These are phyloP conservation scores for Lactifluus hygrophoroides DNA, from an alignment of 768 basidiomycete genomes.

Conservation along the genomic window DNA sequence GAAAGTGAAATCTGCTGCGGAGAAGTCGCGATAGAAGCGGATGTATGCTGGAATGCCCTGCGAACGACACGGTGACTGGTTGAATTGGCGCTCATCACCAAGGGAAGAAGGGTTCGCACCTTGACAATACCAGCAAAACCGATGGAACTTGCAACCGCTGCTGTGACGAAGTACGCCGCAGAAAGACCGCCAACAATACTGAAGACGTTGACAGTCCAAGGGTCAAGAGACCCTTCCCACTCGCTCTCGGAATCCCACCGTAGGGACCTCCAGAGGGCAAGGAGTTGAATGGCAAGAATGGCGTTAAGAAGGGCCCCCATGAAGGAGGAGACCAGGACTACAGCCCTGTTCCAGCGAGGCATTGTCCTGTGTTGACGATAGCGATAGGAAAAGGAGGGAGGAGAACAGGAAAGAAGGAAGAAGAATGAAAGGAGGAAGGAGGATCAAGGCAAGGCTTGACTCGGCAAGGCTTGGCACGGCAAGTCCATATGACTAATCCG, in stretches of 20 bases:
- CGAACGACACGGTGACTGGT: neutral
- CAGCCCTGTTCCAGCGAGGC: conserved; percentile 28
- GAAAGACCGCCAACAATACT: conserved; percentile 52
- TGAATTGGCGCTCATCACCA: neutral
- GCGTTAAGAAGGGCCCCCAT: conserved; percentile 35
- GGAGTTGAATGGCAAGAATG: conserved; percentile 33
- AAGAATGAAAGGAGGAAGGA: neutral
- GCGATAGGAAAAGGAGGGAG: neutral
- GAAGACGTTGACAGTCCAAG: conserved; percentile 35
- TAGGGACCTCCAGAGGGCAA: conserved; percentile 37
- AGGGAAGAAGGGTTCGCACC: conserved; percentile 32
- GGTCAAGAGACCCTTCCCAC: conserved; percentile 38
- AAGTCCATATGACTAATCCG: neutral
- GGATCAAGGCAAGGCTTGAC: neutral
- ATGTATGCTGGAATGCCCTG: conserved; percentile 59
- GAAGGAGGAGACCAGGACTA: conserved; percentile 32
- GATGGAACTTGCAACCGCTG: conserved; percentile 52
- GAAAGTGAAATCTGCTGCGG: conserved; percentile 71
- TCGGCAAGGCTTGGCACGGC: neutral
- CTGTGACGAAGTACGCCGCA: conserved; percentile 56
- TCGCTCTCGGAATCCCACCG: conserved; percentile 41
- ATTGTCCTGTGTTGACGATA: neutral
- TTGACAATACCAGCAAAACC: conserved; percentile 64
- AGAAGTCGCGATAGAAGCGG: conserved; percentile 75
- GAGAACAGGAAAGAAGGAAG: neutral